Evolutionary conservation across 805 yeast genomes (phyloP), one percentile per base, ranked within the genome.

Genomic region (Metschnikowia picachoensis): DNA sequence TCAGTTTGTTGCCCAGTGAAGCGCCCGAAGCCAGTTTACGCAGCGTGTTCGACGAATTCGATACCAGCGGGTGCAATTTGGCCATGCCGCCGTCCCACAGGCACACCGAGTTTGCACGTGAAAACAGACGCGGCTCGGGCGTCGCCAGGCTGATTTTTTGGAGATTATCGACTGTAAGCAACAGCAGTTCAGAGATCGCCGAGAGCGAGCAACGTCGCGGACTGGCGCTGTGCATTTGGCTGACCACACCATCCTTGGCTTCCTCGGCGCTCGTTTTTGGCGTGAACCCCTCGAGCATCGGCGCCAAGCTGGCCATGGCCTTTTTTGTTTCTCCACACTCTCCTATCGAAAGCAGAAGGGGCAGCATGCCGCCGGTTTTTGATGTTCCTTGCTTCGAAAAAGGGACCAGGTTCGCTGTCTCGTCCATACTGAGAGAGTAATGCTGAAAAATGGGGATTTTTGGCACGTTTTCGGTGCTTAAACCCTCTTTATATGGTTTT

Each of bases 271-370:
- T 77, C 0, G 90, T 77, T 58, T 84, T 86, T 5, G 94, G 94
- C 5, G 80, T 76, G 62, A 84, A 87, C 1, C 79, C 73, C 59
- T 83, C 90, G 35, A 87, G 64, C 60, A 86, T 84, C 2, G 95
- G 94, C 0, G 92, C 92, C 37, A 86, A 80, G 0, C 88, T 77
- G 10, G 87, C 91, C 72, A 85, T 82, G 11, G 92, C 92, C 51
- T 73, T 79, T 46, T 70, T 67, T 3, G 76, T 70, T 35, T 49
- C 50, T 6, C 25, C 56, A 7, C 45, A 35, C 41, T 47, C 55
- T 29, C 48, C 54, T 7, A 37, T 28, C 13, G 46, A 39, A 33
- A 55, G 51, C 32, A 42, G 41, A 16, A 55, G 57, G 31, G 57
- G 58, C 34, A 53, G 49, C 49, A 53, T 44, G 16, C 56, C 43